Evolutionary conservation across 2,329 filamentous ascomycete species (phyloP).

Genomic region (Paraphoma chrysanthemicola): DNA sequence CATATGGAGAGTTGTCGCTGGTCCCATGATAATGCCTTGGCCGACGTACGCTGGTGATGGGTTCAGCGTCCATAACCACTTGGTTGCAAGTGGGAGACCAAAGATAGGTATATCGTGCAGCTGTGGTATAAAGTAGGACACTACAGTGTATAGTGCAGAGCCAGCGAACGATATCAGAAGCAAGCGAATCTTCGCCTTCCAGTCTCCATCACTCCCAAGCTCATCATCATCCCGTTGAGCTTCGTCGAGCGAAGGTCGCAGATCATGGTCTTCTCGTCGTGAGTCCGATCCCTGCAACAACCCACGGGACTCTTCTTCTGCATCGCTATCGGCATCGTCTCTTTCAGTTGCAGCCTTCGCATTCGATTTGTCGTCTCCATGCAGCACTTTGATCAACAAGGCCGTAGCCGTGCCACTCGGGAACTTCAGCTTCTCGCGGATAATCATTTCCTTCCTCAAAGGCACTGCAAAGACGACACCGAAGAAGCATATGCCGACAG

Average conservation of each 20-base stretch:
- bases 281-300: conserved; percentile 37
- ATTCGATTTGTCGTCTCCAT: conserved; percentile 62
- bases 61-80: conserved; percentile 96
- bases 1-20: conserved; percentile 95
- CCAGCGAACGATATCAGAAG: conserved; percentile 66
- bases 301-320: conserved; percentile 43
- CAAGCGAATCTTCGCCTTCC: conserved; percentile 68
- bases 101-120: conserved; percentile 88
- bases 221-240: conserved; percentile 30
- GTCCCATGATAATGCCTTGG: conserved; percentile 98
- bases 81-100: conserved; percentile 73
- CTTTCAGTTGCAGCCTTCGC: conserved; percentile 6
- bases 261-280: conserved; percentile 28
- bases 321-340: conserved; percentile 7
- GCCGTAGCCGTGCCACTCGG: conserved; percentile 96
- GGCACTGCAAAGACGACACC: conserved; percentile 97
- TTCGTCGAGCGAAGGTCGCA: conserved; percentile 26
- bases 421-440: conserved; percentile 90
- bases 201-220: conserved; percentile 55
- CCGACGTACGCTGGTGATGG: conserved; percentile 97
- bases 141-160: conserved; percentile 71
- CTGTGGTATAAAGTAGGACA: conserved; percentile 88
- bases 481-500: conserved; percentile 92
- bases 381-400: conserved; percentile 87
- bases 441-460: conserved; percentile 87